Evolutionary conservation across 1,284 basidiomycete species (phyloP).

Genomic region (Dichomitus squalens): DNA sequence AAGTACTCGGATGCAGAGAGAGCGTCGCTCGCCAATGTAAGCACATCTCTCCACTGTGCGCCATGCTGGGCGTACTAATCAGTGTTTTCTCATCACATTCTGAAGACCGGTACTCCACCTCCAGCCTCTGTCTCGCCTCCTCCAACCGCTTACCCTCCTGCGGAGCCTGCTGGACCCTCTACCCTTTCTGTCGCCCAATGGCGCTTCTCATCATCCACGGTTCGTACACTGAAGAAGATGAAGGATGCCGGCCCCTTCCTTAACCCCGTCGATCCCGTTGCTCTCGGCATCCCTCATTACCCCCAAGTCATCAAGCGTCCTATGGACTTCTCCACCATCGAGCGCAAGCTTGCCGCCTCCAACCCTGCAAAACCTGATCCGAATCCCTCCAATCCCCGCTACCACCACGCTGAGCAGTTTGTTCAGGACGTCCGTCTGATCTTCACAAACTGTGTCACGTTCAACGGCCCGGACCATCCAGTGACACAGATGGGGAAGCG

Average conservation of each 20-base stretch:
- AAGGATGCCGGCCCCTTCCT: constrained; percentile 86
- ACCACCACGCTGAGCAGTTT: constrained; percentile 77
- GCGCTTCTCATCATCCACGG: constrained; percentile 79
- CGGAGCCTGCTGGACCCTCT: constrained; percentile 34
- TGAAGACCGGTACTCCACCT: constrained; percentile 74
- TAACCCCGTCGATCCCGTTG: constrained; percentile 89
- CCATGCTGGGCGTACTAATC: constrained; percentile 59
- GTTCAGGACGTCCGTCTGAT: constrained; percentile 82
- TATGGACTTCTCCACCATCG: constrained; percentile 96
- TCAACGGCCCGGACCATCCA: constrained; percentile 91
- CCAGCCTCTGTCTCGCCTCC: constrained; percentile 39
- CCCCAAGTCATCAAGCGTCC: constrained; percentile 85
- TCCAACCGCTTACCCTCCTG: constrained; percentile 17
- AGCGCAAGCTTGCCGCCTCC: constrained; percentile 81
- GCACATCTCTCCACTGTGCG: constrained; percentile 46
- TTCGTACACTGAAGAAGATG: constrained; percentile 86
- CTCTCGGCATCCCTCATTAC: constrained; percentile 92
- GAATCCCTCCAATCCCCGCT: constrained; percentile 72
- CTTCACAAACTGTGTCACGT: constrained; percentile 87
- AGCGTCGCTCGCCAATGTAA: constrained; percentile 65
- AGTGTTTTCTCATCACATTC: constrained; percentile 35
- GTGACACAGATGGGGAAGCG: constrained; percentile 81
- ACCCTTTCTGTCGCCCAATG: constrained; percentile 69
- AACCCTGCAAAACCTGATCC: constrained; percentile 78
- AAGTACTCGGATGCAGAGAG: constrained; percentile 56